These are phyloP conservation scores for Crataegus laevigata DNA, from an alignment of 306 rosid genomes.

Conservation along the genomic window DNA sequence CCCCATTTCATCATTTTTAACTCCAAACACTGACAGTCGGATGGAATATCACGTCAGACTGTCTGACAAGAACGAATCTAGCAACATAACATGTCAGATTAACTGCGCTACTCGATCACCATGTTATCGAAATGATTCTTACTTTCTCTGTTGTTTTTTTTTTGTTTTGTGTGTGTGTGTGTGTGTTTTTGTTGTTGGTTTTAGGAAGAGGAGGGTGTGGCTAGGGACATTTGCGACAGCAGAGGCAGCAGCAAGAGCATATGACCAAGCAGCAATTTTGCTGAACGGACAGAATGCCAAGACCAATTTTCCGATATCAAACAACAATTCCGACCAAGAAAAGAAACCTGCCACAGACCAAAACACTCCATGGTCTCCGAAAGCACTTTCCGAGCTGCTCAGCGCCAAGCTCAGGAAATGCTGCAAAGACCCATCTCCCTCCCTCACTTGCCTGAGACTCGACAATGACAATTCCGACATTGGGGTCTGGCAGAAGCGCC, in stretches of 20 bases:
- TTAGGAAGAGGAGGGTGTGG: conserved; percentile 96
- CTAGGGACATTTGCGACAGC: conserved; percentile 97
- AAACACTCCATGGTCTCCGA: conserved; percentile 44
- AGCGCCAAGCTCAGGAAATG: conserved; percentile 78
- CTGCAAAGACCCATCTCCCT: conserved; percentile 87
- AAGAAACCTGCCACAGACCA: background rate
- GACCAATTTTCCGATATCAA: conserved; percentile 64
- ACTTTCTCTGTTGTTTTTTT: background rate
- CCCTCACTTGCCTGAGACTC: conserved; percentile 84
- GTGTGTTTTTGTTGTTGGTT: background rate
- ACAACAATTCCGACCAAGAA: conserved; percentile 5
- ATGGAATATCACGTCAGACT: background rate
- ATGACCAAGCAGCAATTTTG: conserved; percentile 91
- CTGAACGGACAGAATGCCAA: conserved; percentile 94
- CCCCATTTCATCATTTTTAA: background rate
- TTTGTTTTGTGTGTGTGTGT: too few species aligned
- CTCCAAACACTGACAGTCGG: too few species aligned
- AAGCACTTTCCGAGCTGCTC: conserved; percentile 80
- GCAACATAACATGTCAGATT: background rate
- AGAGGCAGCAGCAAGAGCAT: conserved; percentile 95
- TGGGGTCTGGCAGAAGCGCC: conserved; percentile 93
- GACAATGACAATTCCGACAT: conserved; percentile 91
- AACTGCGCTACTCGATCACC: background rate
- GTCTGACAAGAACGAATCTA: background rate
- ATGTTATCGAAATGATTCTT: background rate